phyloP scores from a whole-genome alignment of 305 asterid species.

The Coffea humblotiana region DNA sequence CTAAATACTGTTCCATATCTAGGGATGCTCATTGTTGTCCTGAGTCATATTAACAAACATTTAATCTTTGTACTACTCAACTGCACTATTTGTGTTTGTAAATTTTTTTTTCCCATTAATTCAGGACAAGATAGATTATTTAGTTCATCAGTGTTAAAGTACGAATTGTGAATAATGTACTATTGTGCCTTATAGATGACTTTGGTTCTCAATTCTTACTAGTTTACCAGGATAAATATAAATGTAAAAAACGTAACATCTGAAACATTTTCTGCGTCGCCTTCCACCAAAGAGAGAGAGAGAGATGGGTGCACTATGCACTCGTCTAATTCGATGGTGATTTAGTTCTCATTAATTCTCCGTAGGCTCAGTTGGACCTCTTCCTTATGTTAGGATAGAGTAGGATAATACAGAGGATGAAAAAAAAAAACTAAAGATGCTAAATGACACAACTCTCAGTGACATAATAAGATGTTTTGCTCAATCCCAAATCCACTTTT shows the following conservation, averaged over 20 bases:
- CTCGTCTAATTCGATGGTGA: too few species aligned
- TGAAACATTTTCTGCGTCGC: neutral
- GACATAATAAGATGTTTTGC: neutral
- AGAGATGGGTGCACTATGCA: too few species aligned
- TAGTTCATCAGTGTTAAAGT: too few species aligned
- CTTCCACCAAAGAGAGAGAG: too few species aligned
- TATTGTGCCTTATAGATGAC: neutral
- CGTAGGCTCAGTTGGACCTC: too few species aligned
- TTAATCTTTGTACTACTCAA: neutral
- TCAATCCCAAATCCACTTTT: neutral
- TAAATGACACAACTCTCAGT: neutral
- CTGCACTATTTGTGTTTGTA: neutral
- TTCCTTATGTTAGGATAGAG: too few species aligned
- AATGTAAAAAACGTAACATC: neutral
- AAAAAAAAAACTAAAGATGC: neutral
- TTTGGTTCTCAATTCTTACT: neutral
- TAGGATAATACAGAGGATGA: too few species aligned
- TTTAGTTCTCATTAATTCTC: too few species aligned
- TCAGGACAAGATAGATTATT: too few species aligned
- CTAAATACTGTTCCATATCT: neutral
- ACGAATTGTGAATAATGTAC: too few species aligned
- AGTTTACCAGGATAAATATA: neutral
- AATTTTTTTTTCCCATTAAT: too few species aligned
- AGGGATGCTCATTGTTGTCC: neutral
- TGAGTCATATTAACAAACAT: neutral